phyloP scores from a whole-genome alignment of 306 rosid species.

The Acacia acuminata region DNA sequence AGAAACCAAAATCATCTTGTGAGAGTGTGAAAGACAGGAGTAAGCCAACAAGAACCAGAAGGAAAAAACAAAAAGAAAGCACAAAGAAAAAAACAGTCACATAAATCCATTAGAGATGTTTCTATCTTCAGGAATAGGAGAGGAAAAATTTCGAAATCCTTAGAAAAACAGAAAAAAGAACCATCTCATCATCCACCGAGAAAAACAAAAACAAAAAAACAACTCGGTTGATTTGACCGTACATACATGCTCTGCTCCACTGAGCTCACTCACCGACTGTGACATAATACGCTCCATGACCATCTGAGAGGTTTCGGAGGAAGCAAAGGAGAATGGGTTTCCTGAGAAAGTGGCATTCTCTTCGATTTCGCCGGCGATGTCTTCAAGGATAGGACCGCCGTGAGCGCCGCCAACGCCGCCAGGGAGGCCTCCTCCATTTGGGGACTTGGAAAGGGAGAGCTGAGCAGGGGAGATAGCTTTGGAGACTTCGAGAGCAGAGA shows the following conservation, averaged over 20 bases:
- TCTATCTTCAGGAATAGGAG: neutral
- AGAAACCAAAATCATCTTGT: conserved; percentile 25
- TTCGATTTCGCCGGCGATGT: conserved; percentile 56
- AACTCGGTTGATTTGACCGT: conserved; percentile 39
- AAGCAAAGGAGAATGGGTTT: conserved; percentile 85
- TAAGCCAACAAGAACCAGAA: neutral
- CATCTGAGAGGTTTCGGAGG: conserved; percentile 84
- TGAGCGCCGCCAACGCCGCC: conserved; percentile 15
- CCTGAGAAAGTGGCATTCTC: conserved; percentile 61
- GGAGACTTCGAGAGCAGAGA: conserved; percentile 77
- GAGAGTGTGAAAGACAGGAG: neutral
- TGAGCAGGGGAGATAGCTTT: conserved; percentile 71
- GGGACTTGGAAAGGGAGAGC: conserved; percentile 40
- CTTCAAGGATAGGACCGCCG: conserved; percentile 53
- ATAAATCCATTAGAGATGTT: neutral
- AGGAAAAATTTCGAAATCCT: neutral
- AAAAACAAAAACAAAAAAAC: neutral
- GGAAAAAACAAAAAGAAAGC: neutral
- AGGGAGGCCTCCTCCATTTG: neutral
- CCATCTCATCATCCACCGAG: neutral
- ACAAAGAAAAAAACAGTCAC: neutral
- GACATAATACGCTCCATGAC: conserved; percentile 95
- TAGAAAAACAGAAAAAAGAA: neutral
- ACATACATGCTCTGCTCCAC: conserved; percentile 5
- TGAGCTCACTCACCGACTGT: conserved; percentile 65